These are phyloP conservation scores for Amauroascus verrucosus DNA, from an alignment of 2,329 filamentous ascomycete genomes.

Conservation along the genomic window DNA sequence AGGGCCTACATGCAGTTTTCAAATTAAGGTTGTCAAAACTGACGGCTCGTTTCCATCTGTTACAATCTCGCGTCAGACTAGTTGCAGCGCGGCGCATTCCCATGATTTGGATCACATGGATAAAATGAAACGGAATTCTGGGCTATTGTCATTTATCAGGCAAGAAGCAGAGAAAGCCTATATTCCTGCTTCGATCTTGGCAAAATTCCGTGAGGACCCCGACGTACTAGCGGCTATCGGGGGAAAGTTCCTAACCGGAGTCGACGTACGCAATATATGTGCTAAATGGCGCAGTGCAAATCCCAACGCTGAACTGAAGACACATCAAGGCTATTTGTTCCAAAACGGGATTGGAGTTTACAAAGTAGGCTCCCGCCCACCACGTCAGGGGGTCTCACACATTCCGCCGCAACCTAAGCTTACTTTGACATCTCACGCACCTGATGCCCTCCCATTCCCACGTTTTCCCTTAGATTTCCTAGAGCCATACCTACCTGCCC, in stretches of 20 bases:
- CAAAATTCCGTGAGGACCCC: slow-evolving; percentile 39
- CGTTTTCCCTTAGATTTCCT: slow-evolving; percentile 38
- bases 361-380: slow-evolving; percentile 18
- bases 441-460: slow-evolving; percentile 39
- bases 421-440: slow-evolving; percentile 19
- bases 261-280: slow-evolving; percentile 40
- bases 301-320: slow-evolving; percentile 33
- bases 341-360: slow-evolving; percentile 37
- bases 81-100: slow-evolving; percentile 33
- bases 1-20: slow-evolving; percentile 39
- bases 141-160: slow-evolving; percentile 39
- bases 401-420: neutral
- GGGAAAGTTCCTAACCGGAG: slow-evolving; percentile 38
- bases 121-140: slow-evolving; percentile 40
- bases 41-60: slow-evolving; percentile 36
- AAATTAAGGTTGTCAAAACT: slow-evolving; percentile 39
- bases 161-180: slow-evolving; percentile 39
- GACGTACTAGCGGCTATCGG: slow-evolving; percentile 37
- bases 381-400: slow-evolving; percentile 8
- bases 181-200: slow-evolving; percentile 41
- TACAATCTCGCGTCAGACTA: slow-evolving; percentile 35
- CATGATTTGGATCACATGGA: slow-evolving; percentile 42
- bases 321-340: slow-evolving; percentile 38
- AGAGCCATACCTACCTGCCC: slow-evolving; percentile 42
- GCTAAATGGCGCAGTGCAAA: slow-evolving; percentile 41